Evolutionary conservation across 2,329 filamentous ascomycete genomes (phyloP).

Genomic region (Didymosphaeria variabile): DNA sequence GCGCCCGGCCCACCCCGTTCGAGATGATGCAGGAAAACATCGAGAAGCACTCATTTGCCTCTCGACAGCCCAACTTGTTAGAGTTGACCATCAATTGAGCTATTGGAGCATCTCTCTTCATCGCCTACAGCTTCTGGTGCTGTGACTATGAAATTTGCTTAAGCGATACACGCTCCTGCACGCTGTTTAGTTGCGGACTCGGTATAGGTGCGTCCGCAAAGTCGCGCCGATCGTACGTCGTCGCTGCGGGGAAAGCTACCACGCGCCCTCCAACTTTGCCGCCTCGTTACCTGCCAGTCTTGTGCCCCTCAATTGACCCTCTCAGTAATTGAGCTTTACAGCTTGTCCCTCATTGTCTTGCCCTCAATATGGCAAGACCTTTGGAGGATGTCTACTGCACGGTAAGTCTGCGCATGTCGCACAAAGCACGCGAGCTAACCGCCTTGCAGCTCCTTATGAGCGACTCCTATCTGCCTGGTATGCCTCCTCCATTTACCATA

Average conservation of each 20-base stretch:
- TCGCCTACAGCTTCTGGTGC: constrained; percentile 22
- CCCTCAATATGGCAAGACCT: constrained; percentile 42
- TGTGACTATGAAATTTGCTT: constrained; percentile 27
- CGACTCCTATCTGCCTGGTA: constrained; percentile 93
- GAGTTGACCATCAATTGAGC: constrained; percentile 15
- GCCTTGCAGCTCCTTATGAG: constrained; percentile 81
- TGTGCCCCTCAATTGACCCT: constrained; percentile 10
- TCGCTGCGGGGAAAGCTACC: constrained; percentile 39
- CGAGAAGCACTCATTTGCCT: background rate
- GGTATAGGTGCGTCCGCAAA: constrained; percentile 28
- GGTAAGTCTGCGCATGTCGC: constrained; percentile 52
- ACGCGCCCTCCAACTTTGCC: constrained; percentile 22
- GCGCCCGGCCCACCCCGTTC: background rate
- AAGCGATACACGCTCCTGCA: constrained; percentile 1
- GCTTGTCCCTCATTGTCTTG: constrained; percentile 12
- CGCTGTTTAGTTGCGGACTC: constrained; percentile 20
- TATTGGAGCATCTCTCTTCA: background rate
- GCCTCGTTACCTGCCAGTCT: constrained; percentile 11
- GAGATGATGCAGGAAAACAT: constrained; percentile 7
- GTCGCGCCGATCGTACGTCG: constrained; percentile 33
- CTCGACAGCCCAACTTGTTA: constrained; percentile 2
- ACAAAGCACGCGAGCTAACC: constrained; percentile 37
- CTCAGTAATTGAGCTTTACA: background rate
- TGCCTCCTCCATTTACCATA: constrained; percentile 2
- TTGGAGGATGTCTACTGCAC: constrained; percentile 72